Evolutionary conservation across 768 basidiomycete species (phyloP).

Genomic region (Serendipita indica): DNA sequence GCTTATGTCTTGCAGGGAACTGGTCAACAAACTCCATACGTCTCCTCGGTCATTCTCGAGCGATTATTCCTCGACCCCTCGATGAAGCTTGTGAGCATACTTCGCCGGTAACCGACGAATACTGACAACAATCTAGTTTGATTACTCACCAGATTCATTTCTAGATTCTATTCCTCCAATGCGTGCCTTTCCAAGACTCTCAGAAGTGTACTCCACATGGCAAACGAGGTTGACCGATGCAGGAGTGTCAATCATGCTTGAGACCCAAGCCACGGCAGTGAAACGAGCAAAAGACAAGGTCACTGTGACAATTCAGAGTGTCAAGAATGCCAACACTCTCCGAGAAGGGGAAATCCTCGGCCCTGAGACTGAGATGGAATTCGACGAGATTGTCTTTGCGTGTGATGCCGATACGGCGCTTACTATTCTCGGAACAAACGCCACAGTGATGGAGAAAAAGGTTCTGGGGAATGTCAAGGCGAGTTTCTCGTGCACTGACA

Average conservation of each 20-base stretch:
- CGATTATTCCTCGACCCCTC: slow-evolving; percentile 25
- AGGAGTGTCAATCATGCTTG: slow-evolving; percentile 20
- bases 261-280: slow-evolving; percentile 19
- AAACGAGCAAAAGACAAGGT: slow-evolving; percentile 14
- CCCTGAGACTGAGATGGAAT: slow-evolving; percentile 22
- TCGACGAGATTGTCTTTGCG: slow-evolving; percentile 33
- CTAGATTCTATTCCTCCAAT: slow-evolving; percentile 25
- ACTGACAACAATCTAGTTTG: slow-evolving; percentile 15
- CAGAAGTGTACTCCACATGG: slow-evolving; percentile 24
- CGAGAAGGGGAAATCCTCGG: slow-evolving; percentile 21
- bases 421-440: slow-evolving; percentile 27
- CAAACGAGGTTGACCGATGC: slow-evolving; percentile 16
- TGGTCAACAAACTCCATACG: slow-evolving; percentile 26
- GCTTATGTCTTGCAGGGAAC: slow-evolving; percentile 18
- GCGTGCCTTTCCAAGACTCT: slow-evolving; percentile 25
- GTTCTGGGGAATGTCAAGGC: slow-evolving; percentile 31
- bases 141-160: slow-evolving; percentile 22
- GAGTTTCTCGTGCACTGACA: background rate
- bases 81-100: slow-evolving; percentile 19
- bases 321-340: slow-evolving; percentile 20
- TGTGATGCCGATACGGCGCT: slow-evolving; percentile 31
- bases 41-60: slow-evolving; percentile 25
- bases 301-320: slow-evolving; percentile 4
- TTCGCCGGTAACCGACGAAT: background rate
- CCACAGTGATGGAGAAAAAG: slow-evolving; percentile 26